These are phyloP conservation scores for Syzygium grande DNA, from an alignment of 345 rosid species.

Conservation along the genomic window DNA sequence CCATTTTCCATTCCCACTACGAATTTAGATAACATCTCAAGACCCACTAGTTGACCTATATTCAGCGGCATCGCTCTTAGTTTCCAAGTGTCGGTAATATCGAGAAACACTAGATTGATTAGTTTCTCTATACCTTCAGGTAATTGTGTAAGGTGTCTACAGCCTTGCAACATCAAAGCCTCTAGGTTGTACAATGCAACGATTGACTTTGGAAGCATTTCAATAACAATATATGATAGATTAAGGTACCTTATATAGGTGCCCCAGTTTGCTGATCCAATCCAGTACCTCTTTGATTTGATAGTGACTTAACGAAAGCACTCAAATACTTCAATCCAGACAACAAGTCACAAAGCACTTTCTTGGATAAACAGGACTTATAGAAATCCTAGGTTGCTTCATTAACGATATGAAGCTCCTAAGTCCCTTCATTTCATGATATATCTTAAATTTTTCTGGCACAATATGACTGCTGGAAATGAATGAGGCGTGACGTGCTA, in stretches of 20 bases:
- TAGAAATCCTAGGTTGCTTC: background rate
- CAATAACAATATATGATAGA: fast-evolving
- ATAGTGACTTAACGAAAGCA: fast-evolving
- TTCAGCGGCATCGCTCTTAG: background rate
- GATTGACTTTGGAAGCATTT: background rate
- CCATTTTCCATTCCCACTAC: background rate
- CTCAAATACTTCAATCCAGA: fast-evolving
- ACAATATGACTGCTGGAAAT: fast-evolving
- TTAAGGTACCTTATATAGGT: background rate
- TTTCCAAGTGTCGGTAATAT: fast-evolving
- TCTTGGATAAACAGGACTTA: fast-evolving
- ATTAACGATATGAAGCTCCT: background rate
- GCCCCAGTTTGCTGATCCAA: background rate
- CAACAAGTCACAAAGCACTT: background rate
- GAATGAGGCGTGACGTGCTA: background rate
- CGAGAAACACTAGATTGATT: background rate
- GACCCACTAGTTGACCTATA: background rate
- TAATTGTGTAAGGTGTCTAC: background rate
- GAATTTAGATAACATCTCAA: background rate
- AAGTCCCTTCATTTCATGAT: background rate
- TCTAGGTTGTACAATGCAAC: background rate
- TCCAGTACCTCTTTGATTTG: fast-evolving
- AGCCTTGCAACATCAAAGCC: background rate
- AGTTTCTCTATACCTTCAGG: background rate
- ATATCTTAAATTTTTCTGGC: fast-evolving